Base-by-base conservation (phyloP, 192 early-diverging fungal species). In the Haplosporangium gracile region DNA sequence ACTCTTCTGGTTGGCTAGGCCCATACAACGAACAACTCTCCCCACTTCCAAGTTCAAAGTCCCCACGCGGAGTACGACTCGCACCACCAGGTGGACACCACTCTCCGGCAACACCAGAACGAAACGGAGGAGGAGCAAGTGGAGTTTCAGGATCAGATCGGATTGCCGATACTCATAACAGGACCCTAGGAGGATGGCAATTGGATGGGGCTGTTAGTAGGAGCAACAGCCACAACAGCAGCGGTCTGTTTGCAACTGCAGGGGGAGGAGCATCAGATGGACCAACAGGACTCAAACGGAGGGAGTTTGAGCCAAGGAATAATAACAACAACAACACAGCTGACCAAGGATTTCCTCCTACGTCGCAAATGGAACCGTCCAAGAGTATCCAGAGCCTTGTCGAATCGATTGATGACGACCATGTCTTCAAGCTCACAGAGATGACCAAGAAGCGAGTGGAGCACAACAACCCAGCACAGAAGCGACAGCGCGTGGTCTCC, bases 351-450 rank as follows among this genome's bases (percentile, higher is more conserved):
- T 39, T 18, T 36, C 15, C 79, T 42, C 70, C 71, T 24, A 36
- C 73, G 29, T 68, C 18, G 45, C 69, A 70, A 40, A 80, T 86
- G 32, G 84, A 86, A 43, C 84, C 74, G 13, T 86, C 84, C 8
- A 86, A 38, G 68, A 86, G 84, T 74, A 47, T 86, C 15, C 84
- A 86, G 47, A 86, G 84, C 40, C 51, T 86, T 26, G 84, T 86
- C 29, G 84, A 86, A 49, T 75, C 84, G 9, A 86, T 86, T 29
- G 79, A 86, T 38, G 84, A 86, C 15, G 79, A 86, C 34, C 70
- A 86, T 72, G 84, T 86, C 75, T 74, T 81, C 63, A 86, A 81
- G 40, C 72, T 86, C n/a, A 86, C 84, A 73, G 84, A 86, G 68
- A 77, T 86, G 76, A 86, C 84, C 36, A 86, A 86, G 34, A 86